Conservation (phyloP, 139 green algal genomes). For the Coelastrella sp. region DNA sequence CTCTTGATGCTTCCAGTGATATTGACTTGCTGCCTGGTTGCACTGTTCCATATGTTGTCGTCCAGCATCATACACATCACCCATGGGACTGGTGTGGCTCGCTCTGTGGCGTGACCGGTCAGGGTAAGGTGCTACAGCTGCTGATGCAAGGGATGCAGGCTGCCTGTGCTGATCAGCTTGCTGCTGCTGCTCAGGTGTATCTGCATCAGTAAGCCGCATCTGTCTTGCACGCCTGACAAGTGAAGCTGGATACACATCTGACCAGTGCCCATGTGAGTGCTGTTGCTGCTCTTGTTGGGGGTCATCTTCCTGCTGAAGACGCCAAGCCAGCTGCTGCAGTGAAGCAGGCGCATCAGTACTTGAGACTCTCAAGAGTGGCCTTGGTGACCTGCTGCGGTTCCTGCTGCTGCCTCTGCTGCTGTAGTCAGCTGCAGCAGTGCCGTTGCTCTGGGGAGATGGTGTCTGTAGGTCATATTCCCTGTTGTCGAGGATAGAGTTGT, state of each 20-base stretch:
- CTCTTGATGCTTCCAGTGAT: too few species aligned
- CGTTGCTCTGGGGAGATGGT: not conserved
- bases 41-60: too few species aligned
- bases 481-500: not conserved
- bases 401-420: not conserved
- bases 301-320: not conserved
- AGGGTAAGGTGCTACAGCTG: not conserved
- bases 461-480: not conserved
- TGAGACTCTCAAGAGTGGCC: not conserved
- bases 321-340: not conserved
- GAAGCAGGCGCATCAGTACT: not conserved
- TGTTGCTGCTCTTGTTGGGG: not conserved
- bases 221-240: not conserved
- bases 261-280: not conserved
- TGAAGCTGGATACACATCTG: not conserved
- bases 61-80: too few species aligned
- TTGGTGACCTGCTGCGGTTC: not conserved
- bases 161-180: not conserved
- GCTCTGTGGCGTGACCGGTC: not conserved
- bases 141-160: not conserved
- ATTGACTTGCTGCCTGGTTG: too few species aligned
- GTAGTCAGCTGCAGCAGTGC: not conserved
- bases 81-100: too few species aligned
- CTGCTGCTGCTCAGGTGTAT: not conserved
- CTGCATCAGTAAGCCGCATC: not conserved